Conservation (phyloP, 176 grass and related monocot species). For the Poa pratensis region DNA sequence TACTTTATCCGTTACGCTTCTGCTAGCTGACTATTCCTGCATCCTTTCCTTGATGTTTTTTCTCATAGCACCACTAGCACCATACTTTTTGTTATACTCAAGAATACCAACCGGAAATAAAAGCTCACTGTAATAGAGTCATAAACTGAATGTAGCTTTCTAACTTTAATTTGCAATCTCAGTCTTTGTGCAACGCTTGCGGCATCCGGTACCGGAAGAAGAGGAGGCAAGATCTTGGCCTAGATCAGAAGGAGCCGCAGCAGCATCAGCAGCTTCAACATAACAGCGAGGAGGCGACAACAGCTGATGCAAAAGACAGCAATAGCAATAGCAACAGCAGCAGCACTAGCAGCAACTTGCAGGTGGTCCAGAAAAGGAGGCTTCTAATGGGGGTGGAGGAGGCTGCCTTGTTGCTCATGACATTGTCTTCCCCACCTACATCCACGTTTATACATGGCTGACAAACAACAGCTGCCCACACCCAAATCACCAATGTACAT, state of each 20-base stretch:
- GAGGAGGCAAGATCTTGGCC: conserved; percentile 55
- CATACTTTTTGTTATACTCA: background rate
- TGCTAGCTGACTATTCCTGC: conserved; percentile 6
- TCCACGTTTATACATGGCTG: conserved; percentile 55
- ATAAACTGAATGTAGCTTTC: background rate
- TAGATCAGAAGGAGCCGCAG: conserved; percentile 48
- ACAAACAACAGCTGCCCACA: background rate
- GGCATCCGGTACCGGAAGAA: conserved; percentile 94
- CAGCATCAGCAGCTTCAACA: conserved; percentile 10
- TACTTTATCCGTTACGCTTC: conserved; percentile 53
- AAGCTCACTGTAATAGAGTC: background rate
- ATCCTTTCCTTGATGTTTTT: background rate
- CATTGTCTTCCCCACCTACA: conserved; percentile 72
- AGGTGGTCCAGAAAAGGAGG: conserved; percentile 54
- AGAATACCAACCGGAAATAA: background rate
- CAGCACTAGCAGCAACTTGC: conserved; percentile 45
- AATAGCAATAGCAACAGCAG: conserved; percentile 29
- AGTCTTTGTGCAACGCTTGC: conserved; percentile 93
- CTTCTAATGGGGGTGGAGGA: conserved; percentile 67
- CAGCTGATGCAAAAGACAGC: conserved; percentile 32
- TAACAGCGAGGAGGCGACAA: background rate
- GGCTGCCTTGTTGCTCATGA: conserved; percentile 79
- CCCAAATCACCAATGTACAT: conserved; percentile 29
- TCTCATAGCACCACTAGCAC: background rate
- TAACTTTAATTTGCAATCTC: background rate